Conservation (phyloP, 108 stramenopile species). For the Fragilariopsis cylindrus region DNA sequence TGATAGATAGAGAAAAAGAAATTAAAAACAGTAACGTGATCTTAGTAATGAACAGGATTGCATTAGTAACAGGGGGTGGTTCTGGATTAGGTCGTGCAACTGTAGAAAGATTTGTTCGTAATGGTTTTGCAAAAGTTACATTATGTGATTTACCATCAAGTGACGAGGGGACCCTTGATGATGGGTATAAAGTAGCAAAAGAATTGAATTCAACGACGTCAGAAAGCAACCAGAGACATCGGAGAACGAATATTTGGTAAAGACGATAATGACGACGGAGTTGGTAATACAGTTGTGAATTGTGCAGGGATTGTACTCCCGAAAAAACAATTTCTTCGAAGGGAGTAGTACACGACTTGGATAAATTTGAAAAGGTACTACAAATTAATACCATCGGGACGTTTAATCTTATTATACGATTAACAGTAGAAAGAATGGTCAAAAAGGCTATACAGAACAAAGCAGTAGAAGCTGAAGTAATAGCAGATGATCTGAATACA, state of each 20-base stretch:
- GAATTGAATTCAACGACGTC: conserved; percentile 6
- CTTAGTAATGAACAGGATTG: neutral
- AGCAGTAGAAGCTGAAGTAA: too few relatives aligned
- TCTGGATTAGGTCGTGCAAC: conserved; percentile 93
- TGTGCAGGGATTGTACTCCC: conserved; percentile 92
- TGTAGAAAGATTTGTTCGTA: conserved; percentile 62
- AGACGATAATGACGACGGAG: neutral
- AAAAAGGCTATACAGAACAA: conserved; percentile 31
- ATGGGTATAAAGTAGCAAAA: conserved; percentile 13
- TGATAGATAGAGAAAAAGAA: too few relatives aligned
- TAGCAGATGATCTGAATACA: conserved; percentile 21
- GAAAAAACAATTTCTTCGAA: conserved; percentile 55
- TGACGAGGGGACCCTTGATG: conserved; percentile 42
- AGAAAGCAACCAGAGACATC: neutral
- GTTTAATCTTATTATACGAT: conserved; percentile 89
- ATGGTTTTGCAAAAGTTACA: conserved; percentile 73
- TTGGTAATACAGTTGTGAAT: conserved; percentile 84
- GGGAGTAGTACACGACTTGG: conserved; percentile 47
- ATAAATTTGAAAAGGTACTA: conserved; percentile 43
- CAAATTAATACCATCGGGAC: conserved; percentile 92
- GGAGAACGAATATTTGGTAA: neutral
- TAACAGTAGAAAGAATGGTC: conserved; percentile 88
- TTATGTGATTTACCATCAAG: conserved; percentile 76
- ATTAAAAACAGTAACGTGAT: too few relatives aligned
- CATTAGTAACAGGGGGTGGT: conserved; percentile 79